phyloP scores from a whole-genome alignment of 805 yeast genomes.

The Candida berthetii region DNA sequence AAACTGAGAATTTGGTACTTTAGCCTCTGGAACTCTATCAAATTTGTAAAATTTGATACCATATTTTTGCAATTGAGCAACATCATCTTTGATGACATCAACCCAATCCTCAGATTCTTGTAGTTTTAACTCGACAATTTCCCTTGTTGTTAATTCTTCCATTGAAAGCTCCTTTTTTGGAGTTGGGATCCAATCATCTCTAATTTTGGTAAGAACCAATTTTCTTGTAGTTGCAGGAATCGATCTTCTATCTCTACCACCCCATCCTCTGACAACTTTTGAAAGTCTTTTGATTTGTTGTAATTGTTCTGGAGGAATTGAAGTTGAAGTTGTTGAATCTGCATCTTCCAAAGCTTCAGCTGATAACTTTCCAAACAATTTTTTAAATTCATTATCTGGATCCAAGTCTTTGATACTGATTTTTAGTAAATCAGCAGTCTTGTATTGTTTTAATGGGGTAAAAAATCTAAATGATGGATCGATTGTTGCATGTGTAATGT shows the following conservation, averaged over 20 bases:
- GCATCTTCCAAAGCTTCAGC: slow-evolving; percentile 68
- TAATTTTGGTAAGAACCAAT: slow-evolving; percentile 59
- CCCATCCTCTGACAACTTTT: slow-evolving; percentile 72
- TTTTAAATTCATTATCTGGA: slow-evolving; percentile 68
- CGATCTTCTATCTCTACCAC: slow-evolving; percentile 66
- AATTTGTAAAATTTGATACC: slow-evolving; percentile 58
- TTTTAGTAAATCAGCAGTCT: slow-evolving; percentile 33
- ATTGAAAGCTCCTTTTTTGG: slow-evolving; percentile 51
- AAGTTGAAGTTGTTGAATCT: slow-evolving; percentile 64
- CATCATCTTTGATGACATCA: slow-evolving; percentile 33
- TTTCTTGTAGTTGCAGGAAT: slow-evolving; percentile 74
- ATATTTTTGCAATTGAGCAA: slow-evolving; percentile 26
- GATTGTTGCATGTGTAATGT: slow-evolving; percentile 30
- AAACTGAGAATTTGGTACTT: slow-evolving; percentile 37
- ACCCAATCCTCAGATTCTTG: slow-evolving; percentile 27
- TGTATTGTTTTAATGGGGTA: slow-evolving; percentile 38
- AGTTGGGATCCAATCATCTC: slow-evolving; percentile 80
- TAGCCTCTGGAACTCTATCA: slow-evolving; percentile 28
- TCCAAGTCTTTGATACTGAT: slow-evolving; percentile 52
- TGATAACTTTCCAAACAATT: slow-evolving; percentile 67
- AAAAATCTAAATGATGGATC: slow-evolving; percentile 27
- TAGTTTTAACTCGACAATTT: slow-evolving; percentile 30
- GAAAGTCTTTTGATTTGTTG: slow-evolving; percentile 49
- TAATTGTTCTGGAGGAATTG: slow-evolving; percentile 62
- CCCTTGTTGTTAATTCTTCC: slow-evolving; percentile 42